phyloP scores from a whole-genome alignment of 2,329 filamentous ascomycete species.

The Thielaviopsis ethacetica region DNA sequence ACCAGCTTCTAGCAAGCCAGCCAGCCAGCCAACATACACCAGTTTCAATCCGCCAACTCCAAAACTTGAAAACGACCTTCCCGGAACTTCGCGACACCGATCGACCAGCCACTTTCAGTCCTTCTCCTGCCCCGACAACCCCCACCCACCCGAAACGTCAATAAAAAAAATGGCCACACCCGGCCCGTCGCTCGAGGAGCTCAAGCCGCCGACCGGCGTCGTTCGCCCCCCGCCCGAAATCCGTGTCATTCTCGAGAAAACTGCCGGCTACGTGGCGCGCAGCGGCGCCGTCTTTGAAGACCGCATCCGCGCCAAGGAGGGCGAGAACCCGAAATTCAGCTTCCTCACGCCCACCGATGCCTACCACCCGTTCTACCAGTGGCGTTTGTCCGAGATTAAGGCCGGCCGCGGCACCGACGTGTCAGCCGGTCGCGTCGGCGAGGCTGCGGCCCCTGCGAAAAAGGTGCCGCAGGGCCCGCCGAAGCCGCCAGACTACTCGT shows the following conservation, averaged over 20 bases:
- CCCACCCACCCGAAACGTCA: too few relatives aligned
- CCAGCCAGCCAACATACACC: background rate
- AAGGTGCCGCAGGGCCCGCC: conserved; percentile 65
- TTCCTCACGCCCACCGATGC: conserved; percentile 69
- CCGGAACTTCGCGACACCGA: too few relatives aligned
- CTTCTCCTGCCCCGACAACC: background rate
- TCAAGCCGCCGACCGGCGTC: conserved; percentile 66
- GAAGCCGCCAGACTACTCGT: conserved; percentile 74
- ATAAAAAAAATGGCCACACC: background rate
- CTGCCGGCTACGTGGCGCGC: conserved; percentile 72
- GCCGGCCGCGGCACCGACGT: conserved; percentile 68
- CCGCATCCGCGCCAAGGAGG: conserved; percentile 71
- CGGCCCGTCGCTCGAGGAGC: conserved; percentile 43
- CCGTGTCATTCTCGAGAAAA: conserved; percentile 75
- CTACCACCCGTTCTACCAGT: conserved; percentile 78
- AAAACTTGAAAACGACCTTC: too few relatives aligned
- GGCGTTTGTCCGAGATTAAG: conserved; percentile 75
- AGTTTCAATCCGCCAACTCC: background rate
- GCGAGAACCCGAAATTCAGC: conserved; percentile 74
- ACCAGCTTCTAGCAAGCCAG: too few relatives aligned
- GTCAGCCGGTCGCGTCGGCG: conserved; percentile 56
- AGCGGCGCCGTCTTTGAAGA: conserved; percentile 59
- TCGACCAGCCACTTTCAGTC: too few relatives aligned
- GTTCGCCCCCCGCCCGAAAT: conserved; percentile 84
- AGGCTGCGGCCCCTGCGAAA: conserved; percentile 34